A percentile compares a stretch with the other conserved stretches of the same genome.
Evolutionary conservation across 805 yeast genomes (phyloP).

Genomic region (Brettanomyces bruxellensis): DNA sequence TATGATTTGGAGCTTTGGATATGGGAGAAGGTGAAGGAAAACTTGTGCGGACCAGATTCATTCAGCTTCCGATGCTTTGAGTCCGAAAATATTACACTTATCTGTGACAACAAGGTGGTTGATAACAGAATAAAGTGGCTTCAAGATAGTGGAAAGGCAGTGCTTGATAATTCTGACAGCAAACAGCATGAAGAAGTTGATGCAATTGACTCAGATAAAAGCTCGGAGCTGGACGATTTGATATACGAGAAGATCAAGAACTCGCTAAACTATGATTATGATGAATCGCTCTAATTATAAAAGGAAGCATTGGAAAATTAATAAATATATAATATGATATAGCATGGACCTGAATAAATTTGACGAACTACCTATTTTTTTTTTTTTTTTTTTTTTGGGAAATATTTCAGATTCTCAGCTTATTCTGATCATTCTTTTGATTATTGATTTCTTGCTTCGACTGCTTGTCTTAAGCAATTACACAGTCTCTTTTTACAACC

Average conservation of each 20-base stretch:
- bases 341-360: too few species aligned
- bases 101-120: slow-evolving; percentile 15
- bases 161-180: not conserved
- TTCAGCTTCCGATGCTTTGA: slow-evolving; percentile 14
- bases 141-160: slow-evolving; percentile 9
- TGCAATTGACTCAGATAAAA: not conserved
- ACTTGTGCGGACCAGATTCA: slow-evolving; percentile 8
- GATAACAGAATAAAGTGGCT: slow-evolving; percentile 19
- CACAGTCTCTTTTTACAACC: not conserved
- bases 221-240: not conserved
- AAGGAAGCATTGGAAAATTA: not conserved
- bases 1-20: slow-evolving; percentile 19
- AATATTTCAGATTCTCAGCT: not conserved
- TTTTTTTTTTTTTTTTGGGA: too few species aligned
- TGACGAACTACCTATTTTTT: too few species aligned
- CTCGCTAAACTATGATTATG: not conserved
- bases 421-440: too few species aligned
- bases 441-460: too few species aligned
- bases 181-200: not conserved
- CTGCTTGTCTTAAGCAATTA: too few species aligned
- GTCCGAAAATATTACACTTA: slow-evolving; percentile 7
- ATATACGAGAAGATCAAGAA: not conserved
- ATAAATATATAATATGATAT: not conserved
- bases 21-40: slow-evolving; percentile 15
- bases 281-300: not conserved